These are phyloP conservation scores for Podila horticola DNA, from an alignment of 192 early-diverging fungal genomes.

Conservation along the genomic window DNA sequence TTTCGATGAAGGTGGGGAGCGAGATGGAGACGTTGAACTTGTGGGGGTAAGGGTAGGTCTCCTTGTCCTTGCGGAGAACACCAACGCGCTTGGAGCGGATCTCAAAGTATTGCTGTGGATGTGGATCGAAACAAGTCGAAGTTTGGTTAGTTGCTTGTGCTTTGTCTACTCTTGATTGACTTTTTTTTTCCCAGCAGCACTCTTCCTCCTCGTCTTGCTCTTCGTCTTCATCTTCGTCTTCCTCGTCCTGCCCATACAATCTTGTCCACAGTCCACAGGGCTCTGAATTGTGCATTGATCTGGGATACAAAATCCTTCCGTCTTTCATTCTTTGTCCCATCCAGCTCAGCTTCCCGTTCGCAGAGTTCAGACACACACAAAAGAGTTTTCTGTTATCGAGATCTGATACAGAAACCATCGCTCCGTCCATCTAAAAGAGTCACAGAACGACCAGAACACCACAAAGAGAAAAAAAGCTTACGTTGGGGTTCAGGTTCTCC, in stretches of 20 bases:
- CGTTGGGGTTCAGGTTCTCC: slow-evolving; percentile 87
- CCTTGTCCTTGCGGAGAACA: slow-evolving; percentile 81
- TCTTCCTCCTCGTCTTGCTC: no score
- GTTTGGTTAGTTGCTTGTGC: neutral
- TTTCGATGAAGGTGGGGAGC: slow-evolving; percentile 87
- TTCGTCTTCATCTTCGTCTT: no score
- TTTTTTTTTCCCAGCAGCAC: neutral
- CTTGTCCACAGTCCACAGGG: no score
- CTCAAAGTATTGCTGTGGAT: slow-evolving; percentile 92
- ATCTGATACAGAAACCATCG: no score
- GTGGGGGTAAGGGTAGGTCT: slow-evolving; percentile 97
- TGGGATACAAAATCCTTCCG: no score
- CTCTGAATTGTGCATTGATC: no score
- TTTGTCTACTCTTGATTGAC: neutral
- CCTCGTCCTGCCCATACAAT: no score
- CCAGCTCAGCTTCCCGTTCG: no score
- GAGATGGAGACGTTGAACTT: slow-evolving; percentile 95
- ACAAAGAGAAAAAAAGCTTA: slow-evolving; percentile 44
- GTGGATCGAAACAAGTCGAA: neutral
- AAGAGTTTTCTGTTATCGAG: neutral
- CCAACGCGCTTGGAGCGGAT: slow-evolving; percentile 87
- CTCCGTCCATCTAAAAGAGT: neutral
- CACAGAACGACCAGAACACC: neutral
- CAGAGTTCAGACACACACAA: neutral
- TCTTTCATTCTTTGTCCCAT: no score